Percentiles rank a stretch among this genome's conserved stretches.
These are phyloP conservation scores for Euphorbia lathyris DNA, from an alignment of 345 rosid genomes.

Conservation along the genomic window DNA sequence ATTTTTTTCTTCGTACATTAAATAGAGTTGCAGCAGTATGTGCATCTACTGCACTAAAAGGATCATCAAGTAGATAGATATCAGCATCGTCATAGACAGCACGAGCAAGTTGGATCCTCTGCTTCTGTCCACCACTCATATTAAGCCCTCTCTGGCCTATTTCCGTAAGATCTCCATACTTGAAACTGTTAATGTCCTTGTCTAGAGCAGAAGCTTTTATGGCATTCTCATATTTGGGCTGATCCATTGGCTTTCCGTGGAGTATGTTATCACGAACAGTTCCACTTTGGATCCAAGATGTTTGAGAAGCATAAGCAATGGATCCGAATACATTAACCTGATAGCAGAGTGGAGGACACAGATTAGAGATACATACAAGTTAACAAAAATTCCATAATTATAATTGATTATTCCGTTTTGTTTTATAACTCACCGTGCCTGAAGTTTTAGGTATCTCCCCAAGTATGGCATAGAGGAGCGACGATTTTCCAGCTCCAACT, in stretches of 20 bases:
- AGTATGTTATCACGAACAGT: conserved; percentile 42
- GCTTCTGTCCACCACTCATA: conserved; percentile 88
- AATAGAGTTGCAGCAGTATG: conserved; percentile 67
- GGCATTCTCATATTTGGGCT: conserved; percentile 29
- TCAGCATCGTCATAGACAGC: conserved; percentile 65
- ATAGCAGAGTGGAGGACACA: background rate
- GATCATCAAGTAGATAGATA: conserved; percentile 74
- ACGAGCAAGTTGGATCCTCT: conserved; percentile 71
- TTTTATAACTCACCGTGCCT: conserved; percentile 29
- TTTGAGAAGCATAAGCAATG: conserved; percentile 68
- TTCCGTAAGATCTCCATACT: conserved; percentile 54
- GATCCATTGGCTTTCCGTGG: conserved; percentile 21
- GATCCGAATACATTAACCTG: conserved; percentile 50
- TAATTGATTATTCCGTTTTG: no score
- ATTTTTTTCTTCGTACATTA: conserved; percentile 29
- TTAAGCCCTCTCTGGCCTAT: conserved; percentile 82
- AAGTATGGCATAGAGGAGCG: conserved; percentile 57
- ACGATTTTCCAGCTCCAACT: conserved; percentile 75
- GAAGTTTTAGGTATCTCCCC: conserved; percentile 62
- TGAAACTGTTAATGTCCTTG: conserved; percentile 52
- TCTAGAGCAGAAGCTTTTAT: conserved; percentile 53
- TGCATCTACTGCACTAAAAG: conserved; percentile 83
- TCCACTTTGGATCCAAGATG: conserved; percentile 87
- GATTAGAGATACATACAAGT: background rate
- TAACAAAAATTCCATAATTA: background rate